Evolutionary conservation across 202 grass and related monocot genomes (phyloP), one percentile per base, ranked within the genome.

Genomic region (Eragrostis tef): DNA sequence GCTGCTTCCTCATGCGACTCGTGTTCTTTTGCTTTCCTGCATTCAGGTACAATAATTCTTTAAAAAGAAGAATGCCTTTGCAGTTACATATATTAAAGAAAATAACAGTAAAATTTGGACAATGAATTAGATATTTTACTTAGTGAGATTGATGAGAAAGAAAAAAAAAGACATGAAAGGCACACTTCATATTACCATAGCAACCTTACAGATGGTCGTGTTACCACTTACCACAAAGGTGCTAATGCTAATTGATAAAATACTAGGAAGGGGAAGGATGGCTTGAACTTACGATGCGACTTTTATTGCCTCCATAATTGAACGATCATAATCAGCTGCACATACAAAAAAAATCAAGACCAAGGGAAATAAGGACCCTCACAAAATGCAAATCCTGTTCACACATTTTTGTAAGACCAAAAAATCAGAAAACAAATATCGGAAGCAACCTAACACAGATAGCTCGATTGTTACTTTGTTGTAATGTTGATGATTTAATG

Each of bases 251-350:
- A 76, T 72, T 34, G 27, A 11, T 29, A 44, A 64, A 13, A 86
- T 78, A 67, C 26, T 74, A 51, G 70, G 11, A 60, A 67, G 43
- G n/a, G 17, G 9, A 71, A 69, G 9, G 77, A 56, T 43, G 22
- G 54, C 13, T 69, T 66, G 15, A 81, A 91, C 92, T 94, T 87
- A 94, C 92, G 31, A 84, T 83, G 70, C 11, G 39, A 48, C 79
- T 84, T 69, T 86, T 76, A 91, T 91, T 11, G 92, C 92, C 73
- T 91, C 92, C 27, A 79, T 72, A 72, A 94, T 94, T 34, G 81
- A 87, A 69, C 78, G 92, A 68, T 94, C 92, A 70, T 84, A 94
- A 67, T 88, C 88, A 82, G 82, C 92, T 94, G 92, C 79, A 64
- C 20, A 75, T 11, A 78, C 83, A 64, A 9, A 78, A 84, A 77